Evolutionary conservation across 306 rosid species (phyloP).

Genomic region (Cucurbita ficifolia): DNA sequence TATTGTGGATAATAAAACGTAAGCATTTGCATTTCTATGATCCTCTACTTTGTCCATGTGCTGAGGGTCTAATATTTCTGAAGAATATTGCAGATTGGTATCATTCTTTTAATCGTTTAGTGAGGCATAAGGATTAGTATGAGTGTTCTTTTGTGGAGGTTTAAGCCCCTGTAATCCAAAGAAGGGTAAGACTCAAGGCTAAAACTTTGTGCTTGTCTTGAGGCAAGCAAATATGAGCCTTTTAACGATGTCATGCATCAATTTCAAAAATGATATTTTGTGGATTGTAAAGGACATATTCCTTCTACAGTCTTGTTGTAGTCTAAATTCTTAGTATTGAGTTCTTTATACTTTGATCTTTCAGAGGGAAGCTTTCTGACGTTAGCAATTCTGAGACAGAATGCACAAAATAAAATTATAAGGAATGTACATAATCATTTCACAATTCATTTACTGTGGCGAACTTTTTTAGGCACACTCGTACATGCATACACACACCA

Average conservation of each 20-base stretch:
- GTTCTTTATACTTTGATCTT: neutral
- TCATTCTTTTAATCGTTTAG: too few relatives aligned
- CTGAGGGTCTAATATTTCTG: too few relatives aligned
- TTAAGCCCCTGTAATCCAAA: too few relatives aligned
- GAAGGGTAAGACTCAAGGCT: too few relatives aligned
- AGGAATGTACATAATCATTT: neutral
- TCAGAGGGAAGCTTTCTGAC: neutral
- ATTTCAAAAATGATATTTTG: neutral
- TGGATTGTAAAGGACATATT: neutral
- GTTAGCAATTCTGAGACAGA: neutral
- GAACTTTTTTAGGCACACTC: constrained; percentile 53
- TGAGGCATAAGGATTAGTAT: too few relatives aligned
- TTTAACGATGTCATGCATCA: neutral
- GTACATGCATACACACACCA: constrained; percentile 68
- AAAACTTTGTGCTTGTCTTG: neutral
- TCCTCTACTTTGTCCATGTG: neutral
- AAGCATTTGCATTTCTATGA: constrained; percentile 18
- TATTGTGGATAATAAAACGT: constrained; percentile 83
- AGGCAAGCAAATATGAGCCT: neutral
- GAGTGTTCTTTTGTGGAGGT: neutral
- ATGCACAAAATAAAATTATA: neutral
- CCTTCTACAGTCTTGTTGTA: neutral
- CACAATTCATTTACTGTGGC: constrained; percentile 9
- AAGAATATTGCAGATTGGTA: too few relatives aligned
- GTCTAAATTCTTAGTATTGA: neutral